Evolutionary conservation across 208 protist genomes (phyloP).

Genomic region (Tritrichomonas foetus): DNA sequence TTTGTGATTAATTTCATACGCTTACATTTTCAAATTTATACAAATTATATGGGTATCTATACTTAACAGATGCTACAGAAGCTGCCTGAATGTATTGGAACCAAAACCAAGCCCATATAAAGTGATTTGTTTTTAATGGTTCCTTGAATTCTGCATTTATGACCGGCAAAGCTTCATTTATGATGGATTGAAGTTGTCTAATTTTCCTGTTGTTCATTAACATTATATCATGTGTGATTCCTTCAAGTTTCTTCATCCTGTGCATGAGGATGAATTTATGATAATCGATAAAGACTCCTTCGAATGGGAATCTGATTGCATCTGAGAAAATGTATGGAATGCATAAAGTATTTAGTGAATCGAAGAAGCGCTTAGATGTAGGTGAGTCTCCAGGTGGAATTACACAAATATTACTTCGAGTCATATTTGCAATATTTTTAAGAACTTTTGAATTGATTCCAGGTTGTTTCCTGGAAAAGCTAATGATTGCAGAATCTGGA

Average conservation of each 20-base stretch:
- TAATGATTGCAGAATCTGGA: no score
- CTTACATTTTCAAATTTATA: no score
- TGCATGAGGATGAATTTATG: neutral
- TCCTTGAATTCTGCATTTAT: neutral
- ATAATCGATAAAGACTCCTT: neutral
- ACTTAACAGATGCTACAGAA: neutral
- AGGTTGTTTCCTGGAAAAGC: no score
- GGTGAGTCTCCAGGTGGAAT: neutral
- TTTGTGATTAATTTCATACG: no score
- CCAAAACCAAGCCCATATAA: neutral
- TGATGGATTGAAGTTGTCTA: neutral
- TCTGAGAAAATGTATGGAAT: neutral
- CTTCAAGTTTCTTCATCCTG: neutral
- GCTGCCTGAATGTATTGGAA: neutral
- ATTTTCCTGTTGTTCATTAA: neutral
- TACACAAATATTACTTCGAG: neutral
- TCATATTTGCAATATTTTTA: neutral
- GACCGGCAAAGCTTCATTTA: neutral
- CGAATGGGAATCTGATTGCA: neutral
- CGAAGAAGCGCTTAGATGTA: neutral
- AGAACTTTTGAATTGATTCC: no score
- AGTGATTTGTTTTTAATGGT: no score
- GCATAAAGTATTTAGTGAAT: neutral
- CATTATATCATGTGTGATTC: neutral
- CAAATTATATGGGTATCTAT: no score